Evolutionary conservation across 2,329 filamentous ascomycete species (phyloP).

Genomic region (Colletotrichum brevisporum): DNA sequence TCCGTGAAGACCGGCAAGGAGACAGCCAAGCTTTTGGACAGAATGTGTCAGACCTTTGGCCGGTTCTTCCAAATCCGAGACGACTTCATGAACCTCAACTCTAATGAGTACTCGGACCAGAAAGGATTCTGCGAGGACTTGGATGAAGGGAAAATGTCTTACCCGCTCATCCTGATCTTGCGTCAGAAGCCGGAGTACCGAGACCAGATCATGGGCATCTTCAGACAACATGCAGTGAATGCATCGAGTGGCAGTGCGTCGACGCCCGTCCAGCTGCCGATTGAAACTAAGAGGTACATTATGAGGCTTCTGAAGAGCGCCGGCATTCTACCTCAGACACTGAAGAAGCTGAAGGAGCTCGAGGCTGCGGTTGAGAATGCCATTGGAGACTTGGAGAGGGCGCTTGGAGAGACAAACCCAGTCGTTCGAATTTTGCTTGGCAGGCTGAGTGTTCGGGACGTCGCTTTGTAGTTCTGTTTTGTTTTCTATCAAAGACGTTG

Average conservation of each 20-base stretch:
- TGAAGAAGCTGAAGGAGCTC: slow-evolving; percentile 11
- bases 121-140: slow-evolving; percentile 60
- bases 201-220: slow-evolving; percentile 11
- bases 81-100: slow-evolving; percentile 50
- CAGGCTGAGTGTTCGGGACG: slow-evolving; percentile 20
- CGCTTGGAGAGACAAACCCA: slow-evolving; percentile 8
- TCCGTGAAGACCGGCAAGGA: not conserved
- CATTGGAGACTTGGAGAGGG: slow-evolving; percentile 1
- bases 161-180: slow-evolving; percentile 46
- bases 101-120: slow-evolving; percentile 49
- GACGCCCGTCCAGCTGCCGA: not conserved
- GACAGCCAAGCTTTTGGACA: not conserved
- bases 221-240: slow-evolving; percentile 11
- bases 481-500: not conserved
- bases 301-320: slow-evolving; percentile 10
- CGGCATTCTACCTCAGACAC: not conserved
- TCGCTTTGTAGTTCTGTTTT: not conserved
- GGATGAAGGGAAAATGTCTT: slow-evolving; percentile 58
- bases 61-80: slow-evolving; percentile 52
- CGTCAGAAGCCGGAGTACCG: not conserved
- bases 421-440: slow-evolving; percentile 24
- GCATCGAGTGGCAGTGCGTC: not conserved
- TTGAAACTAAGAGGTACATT: slow-evolving; percentile 14
- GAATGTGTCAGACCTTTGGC: slow-evolving; percentile 43
- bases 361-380: slow-evolving; percentile 6